phyloP scores from a whole-genome alignment of 164 flowering plant genomes.

The Cinnamomum chago region DNA sequence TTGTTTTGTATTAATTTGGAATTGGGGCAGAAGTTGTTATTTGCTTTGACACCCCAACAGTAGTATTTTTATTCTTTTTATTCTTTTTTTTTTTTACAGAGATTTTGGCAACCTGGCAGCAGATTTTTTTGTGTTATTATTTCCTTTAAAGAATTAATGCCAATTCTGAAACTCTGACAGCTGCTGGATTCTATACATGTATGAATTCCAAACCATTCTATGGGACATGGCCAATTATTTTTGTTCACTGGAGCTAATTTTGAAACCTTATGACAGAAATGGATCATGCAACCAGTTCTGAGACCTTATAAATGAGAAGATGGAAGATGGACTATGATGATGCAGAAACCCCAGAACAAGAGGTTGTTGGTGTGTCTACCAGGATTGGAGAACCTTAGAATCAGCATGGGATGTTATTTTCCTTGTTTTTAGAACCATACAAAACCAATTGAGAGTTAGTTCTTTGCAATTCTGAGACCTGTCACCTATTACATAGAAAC shows the following conservation, averaged over 20 bases:
- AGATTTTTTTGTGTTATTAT: not conserved
- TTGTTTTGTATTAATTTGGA: not conserved
- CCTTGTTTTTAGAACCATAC: not conserved
- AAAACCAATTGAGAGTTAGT: not conserved
- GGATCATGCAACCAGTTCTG: not conserved
- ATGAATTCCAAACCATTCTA: not conserved
- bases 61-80: not conserved
- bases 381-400: not conserved
- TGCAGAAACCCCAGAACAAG: not conserved
- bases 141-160: not conserved
- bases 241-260: not conserved
- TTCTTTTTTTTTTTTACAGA: not conserved
- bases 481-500: not conserved
- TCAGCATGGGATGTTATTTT: not conserved
- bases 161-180: not conserved
- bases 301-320: not conserved
- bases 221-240: not conserved
- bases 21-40: not conserved
- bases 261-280: not conserved
- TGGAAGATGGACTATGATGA: not conserved
- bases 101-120: not conserved
- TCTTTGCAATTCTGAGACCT: constrained; percentile 1
- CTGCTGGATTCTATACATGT: not conserved
- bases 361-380: not conserved
- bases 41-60: not conserved